Conservation (phyloP, 257 asterid genomes). For the Solanum chaucha region DNA sequence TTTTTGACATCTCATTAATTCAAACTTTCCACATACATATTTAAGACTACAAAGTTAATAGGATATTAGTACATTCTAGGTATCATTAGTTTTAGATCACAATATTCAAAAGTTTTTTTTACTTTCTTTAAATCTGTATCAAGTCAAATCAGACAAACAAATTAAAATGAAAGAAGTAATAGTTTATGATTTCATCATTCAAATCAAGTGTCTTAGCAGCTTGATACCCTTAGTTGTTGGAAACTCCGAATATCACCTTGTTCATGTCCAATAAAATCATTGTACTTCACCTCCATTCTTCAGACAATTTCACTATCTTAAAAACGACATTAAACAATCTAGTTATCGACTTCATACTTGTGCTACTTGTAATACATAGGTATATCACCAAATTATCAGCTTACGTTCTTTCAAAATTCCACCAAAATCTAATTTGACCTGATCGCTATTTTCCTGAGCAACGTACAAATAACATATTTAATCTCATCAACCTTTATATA, state of each 20-base stretch:
- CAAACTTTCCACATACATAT: not conserved
- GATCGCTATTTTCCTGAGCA: not conserved
- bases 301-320: not conserved
- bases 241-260: not conserved
- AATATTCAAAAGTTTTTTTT: not conserved
- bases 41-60: not conserved
- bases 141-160: not conserved
- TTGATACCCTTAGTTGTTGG: not conserved
- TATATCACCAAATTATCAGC: not conserved
- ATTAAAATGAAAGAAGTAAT: too few species aligned
- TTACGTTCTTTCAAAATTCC: rapidly evolving
- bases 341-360: not conserved
- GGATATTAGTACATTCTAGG: not conserved
- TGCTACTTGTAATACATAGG: not conserved
- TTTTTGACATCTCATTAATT: not conserved
- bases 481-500: not conserved
- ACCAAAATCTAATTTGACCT: rapidly evolving
- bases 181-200: not conserved
- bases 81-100: not conserved
- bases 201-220: too few species aligned
- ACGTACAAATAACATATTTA: not conserved
- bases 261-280: not conserved
- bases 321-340: not conserved
- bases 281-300: not conserved
- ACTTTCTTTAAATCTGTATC: not conserved